These are phyloP conservation scores for Claviceps cyperi DNA, from an alignment of 2,329 filamentous ascomycete species.

Conservation along the genomic window DNA sequence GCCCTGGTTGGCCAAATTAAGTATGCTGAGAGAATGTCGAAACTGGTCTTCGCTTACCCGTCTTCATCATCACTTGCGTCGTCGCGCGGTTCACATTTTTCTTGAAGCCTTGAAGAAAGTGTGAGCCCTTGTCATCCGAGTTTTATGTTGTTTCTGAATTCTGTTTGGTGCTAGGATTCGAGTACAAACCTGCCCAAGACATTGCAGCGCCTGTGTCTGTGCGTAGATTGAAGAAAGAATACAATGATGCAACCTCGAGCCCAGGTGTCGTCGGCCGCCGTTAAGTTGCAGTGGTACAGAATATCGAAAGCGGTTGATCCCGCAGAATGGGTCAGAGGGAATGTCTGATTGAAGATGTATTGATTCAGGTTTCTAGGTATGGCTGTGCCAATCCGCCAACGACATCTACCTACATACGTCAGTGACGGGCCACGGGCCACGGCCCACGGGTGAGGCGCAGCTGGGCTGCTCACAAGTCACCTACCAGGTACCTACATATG, in stretches of 20 bases:
- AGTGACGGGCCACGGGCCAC: too few relatives aligned
- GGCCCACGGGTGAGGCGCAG: slow-evolving; percentile 7
- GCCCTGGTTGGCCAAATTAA: slow-evolving; percentile 37
- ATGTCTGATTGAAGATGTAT: not conserved
- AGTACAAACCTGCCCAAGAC: slow-evolving; percentile 53
- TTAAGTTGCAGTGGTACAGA: not conserved
- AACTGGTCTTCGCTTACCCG: slow-evolving; percentile 38
- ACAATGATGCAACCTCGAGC: not conserved
- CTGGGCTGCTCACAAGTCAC: not conserved
- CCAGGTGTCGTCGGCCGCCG: not conserved
- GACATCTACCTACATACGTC: slow-evolving; percentile 10
- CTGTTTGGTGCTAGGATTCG: not conserved
- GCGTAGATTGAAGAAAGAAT: slow-evolving; percentile 2
- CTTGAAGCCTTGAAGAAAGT: slow-evolving; percentile 36
- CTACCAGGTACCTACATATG: too few relatives aligned
- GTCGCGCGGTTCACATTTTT: slow-evolving; percentile 98
- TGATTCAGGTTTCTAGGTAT: slow-evolving; percentile 12
- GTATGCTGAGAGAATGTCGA: not conserved
- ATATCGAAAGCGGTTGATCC: not conserved
- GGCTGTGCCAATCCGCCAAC: slow-evolving; percentile 18
- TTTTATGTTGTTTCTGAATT: not conserved
- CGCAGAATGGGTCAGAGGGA: not conserved
- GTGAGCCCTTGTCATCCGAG: slow-evolving; percentile 13
- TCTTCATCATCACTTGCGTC: slow-evolving; percentile 99
- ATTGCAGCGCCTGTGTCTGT: slow-evolving; percentile 26